Evolutionary conservation across 2,329 filamentous ascomycete species (phyloP).

Genomic region (Cryphonectria parasitica): DNA sequence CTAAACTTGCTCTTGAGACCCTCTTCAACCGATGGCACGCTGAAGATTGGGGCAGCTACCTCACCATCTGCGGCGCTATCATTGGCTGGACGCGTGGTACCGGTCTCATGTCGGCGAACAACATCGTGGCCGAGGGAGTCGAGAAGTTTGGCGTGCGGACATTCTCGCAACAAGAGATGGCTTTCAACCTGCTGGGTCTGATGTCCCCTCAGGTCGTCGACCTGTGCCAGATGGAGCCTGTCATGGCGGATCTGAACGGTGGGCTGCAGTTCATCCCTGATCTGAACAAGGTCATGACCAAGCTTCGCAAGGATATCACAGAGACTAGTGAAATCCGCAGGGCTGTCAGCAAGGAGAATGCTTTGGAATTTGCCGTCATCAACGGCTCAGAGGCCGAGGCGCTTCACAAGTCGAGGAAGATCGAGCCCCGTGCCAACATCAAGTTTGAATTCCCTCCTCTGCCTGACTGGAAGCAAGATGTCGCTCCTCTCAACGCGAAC

Average conservation of each 20-base stretch:
- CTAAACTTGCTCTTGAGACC: conserved; percentile 94
- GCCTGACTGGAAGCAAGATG: conserved; percentile 88
- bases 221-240: conserved; percentile 91
- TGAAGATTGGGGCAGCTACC: conserved; percentile 95
- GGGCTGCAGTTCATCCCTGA: conserved; percentile 97
- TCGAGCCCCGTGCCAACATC: conserved; percentile 95
- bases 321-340: conserved; percentile 92
- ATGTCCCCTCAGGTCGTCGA: conserved; percentile 95
- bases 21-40: conserved; percentile 99
- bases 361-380: conserved; percentile 95
- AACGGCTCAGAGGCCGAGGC: conserved; percentile 92
- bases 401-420: conserved; percentile 90
- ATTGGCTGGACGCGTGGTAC: conserved; percentile 99
- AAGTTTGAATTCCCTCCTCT: conserved; percentile 94
- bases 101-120: conserved; percentile 97
- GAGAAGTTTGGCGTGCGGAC: conserved; percentile 96
- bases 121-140: conserved; percentile 94
- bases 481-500: conserved; percentile 83
- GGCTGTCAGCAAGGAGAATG: conserved; percentile 92
- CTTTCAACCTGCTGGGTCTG: conserved; percentile 94
- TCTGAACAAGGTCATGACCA: conserved; percentile 91
- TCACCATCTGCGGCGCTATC: conserved; percentile 96
- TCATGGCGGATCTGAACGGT: conserved; percentile 96
- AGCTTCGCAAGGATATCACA: conserved; percentile 90
- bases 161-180: conserved; percentile 99